A percentile compares a stretch with the other conserved stretches of the same genome.
Evolutionary conservation across 352 stramenopile species (phyloP).

Genomic region (Phytophthora macrochlamydospora): DNA sequence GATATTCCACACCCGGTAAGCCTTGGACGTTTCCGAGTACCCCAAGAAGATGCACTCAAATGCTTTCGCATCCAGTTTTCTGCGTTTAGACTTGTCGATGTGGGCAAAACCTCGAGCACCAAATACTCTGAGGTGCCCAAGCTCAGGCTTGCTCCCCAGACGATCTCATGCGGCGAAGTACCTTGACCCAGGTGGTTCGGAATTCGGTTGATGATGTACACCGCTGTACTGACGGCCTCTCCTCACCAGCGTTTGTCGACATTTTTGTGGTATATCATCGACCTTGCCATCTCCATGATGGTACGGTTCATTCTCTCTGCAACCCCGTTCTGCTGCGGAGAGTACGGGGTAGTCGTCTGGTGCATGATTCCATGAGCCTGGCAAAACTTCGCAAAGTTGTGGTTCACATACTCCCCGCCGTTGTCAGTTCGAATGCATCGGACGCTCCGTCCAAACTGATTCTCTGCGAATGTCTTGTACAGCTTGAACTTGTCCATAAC

Average conservation of each 20-base stretch:
- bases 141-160: constrained; percentile 1
- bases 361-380: constrained; percentile 14
- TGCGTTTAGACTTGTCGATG: constrained; percentile 11
- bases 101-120: constrained; percentile 20
- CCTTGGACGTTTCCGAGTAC: constrained; percentile 19
- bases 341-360: constrained; percentile 22
- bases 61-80: constrained; percentile 23
- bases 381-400: constrained; percentile 1
- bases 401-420: constrained; percentile 19
- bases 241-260: constrained; percentile 18
- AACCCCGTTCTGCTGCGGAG: constrained; percentile 14
- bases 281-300: constrained; percentile 15
- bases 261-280: constrained; percentile 16
- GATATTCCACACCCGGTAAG: constrained; percentile 18
- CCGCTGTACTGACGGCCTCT: constrained; percentile 18
- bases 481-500: neutral
- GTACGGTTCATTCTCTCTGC: constrained; percentile 24
- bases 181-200: constrained; percentile 6
- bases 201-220: constrained; percentile 19
- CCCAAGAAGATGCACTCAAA: constrained; percentile 31
- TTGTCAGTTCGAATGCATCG: constrained; percentile 16
- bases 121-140: constrained; percentile 6
- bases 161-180: constrained; percentile 14
- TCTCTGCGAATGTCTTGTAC: neutral
- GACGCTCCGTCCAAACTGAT: neutral